These are phyloP conservation scores for Starmerella ratchasimensis DNA, from an alignment of 805 yeast genomes.

Conservation along the genomic window DNA sequence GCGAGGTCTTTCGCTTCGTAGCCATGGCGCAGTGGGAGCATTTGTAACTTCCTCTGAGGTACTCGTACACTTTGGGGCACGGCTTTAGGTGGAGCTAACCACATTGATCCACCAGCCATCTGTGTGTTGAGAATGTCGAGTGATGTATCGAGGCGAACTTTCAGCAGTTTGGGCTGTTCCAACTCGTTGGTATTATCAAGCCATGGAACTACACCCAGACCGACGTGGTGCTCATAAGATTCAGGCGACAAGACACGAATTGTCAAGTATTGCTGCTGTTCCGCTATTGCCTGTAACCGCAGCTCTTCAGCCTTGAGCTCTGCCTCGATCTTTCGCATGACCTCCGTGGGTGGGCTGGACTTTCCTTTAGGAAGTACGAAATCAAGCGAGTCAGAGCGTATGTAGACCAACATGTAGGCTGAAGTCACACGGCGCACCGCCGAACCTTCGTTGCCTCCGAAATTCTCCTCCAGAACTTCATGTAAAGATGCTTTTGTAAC, in stretches of 20 bases:
- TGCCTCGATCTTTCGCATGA: constrained; percentile 47
- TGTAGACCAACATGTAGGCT: constrained; percentile 93
- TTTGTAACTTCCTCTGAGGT: constrained; percentile 6
- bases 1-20: constrained; percentile 9
- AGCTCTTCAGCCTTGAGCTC: constrained; percentile 47
- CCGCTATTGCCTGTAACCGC: constrained; percentile 50
- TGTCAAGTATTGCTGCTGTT: constrained; percentile 33
- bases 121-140: constrained; percentile 4
- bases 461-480: constrained; percentile 85
- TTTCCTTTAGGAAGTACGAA: constrained; percentile 40
- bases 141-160: constrained; percentile 13
- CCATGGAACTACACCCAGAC: constrained; percentile 14
- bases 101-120: constrained; percentile 11
- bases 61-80: constrained; percentile 9
- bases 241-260: constrained; percentile 6
- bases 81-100: constrained; percentile 10
- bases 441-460: constrained; percentile 52
- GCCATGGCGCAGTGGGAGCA: constrained; percentile 3
- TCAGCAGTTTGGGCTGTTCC: constrained; percentile 7
- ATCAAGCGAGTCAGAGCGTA: constrained; percentile 47
- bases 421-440: constrained; percentile 70
- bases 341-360: constrained; percentile 49
- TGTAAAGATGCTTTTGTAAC: constrained; percentile 75
- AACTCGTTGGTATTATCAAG: constrained; percentile 4
- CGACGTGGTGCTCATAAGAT: constrained; percentile 9